phyloP scores from a whole-genome alignment of 768 basidiomycete genomes.

The Termitomyces bulborhizus region DNA sequence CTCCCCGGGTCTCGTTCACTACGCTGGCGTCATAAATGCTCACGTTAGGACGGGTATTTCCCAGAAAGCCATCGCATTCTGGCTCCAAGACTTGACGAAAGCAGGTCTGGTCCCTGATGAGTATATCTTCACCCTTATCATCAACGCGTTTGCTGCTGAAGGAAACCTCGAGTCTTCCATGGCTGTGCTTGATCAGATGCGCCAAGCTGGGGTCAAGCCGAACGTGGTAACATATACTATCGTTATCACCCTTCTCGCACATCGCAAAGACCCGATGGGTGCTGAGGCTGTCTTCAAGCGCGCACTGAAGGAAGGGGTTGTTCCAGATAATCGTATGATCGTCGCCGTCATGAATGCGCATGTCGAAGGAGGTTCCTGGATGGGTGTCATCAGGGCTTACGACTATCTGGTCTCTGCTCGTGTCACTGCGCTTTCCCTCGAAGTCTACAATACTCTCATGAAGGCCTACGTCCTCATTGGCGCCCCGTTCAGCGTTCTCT shows the following conservation, averaged over 20 bases:
- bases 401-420: constrained; percentile 42
- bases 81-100: constrained; percentile 47
- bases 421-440: constrained; percentile 40
- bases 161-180: constrained; percentile 51
- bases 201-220: constrained; percentile 36
- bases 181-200: constrained; percentile 57
- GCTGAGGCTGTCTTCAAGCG: constrained; percentile 64
- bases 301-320: constrained; percentile 55
- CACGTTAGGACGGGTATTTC: constrained; percentile 39
- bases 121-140: constrained; percentile 52
- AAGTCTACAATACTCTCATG: constrained; percentile 71
- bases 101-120: constrained; percentile 47
- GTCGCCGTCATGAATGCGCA: constrained; percentile 77
- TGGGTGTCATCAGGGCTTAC: constrained; percentile 64
- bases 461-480: constrained; percentile 82
- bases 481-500: constrained; percentile 64
- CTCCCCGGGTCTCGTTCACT: constrained; percentile 44
- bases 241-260: constrained; percentile 61
- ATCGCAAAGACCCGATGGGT: constrained; percentile 51
- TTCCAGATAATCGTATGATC: constrained; percentile 60
- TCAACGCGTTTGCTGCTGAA: constrained; percentile 47
- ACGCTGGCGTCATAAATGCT: constrained; percentile 50
- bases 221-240: constrained; percentile 55
- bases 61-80: constrained; percentile 36
- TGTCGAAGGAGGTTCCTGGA: constrained; percentile 76